Evolutionary conservation across 2,329 filamentous ascomycete species (phyloP).

Genomic region (Colletotrichum sp.): DNA sequence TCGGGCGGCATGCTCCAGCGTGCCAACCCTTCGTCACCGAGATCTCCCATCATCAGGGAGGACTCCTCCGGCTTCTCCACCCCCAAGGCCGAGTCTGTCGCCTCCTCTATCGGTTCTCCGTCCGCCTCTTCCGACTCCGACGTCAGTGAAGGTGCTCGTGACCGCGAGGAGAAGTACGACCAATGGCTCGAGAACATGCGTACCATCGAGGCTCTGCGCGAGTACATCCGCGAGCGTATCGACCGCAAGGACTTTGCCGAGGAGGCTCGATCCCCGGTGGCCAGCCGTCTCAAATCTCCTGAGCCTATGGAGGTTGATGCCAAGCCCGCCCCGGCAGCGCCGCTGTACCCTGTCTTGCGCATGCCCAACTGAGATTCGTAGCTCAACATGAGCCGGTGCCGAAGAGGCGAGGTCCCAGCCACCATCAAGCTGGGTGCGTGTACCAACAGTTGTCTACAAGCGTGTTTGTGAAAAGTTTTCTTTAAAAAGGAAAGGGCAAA

Average conservation of each 20-base stretch:
- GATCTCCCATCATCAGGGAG: constrained; percentile 37
- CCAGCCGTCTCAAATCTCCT: constrained; percentile 26
- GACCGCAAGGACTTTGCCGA: constrained; percentile 58
- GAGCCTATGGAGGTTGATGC: constrained; percentile 22
- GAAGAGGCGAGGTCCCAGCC: not conserved
- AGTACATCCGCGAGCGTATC: constrained; percentile 62
- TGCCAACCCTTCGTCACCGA: constrained; percentile 48
- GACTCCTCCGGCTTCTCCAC: constrained; percentile 42
- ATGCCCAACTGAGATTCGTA: constrained; percentile 34
- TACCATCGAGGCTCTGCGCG: constrained; percentile 64
- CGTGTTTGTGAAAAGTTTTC: constrained; percentile 13
- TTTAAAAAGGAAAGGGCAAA: constrained; percentile 4
- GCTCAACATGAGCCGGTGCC: not conserved
- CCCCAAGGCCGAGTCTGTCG: constrained; percentile 48
- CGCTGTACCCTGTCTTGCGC: constrained; percentile 44
- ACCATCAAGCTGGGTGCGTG: not conserved
- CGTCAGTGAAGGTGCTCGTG: constrained; percentile 51
- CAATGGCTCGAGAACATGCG: constrained; percentile 70
- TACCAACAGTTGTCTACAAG: constrained; percentile 17
- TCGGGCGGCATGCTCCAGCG: constrained; percentile 71
- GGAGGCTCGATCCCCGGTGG: constrained; percentile 21
- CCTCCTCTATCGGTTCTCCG: constrained; percentile 56
- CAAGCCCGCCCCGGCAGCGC: constrained; percentile 15
- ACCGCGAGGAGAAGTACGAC: constrained; percentile 67
- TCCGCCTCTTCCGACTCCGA: constrained; percentile 60